Evolutionary conservation across 495 filamentous ascomycete species (phyloP).

Genomic region (Annulohypoxylon nitens): DNA sequence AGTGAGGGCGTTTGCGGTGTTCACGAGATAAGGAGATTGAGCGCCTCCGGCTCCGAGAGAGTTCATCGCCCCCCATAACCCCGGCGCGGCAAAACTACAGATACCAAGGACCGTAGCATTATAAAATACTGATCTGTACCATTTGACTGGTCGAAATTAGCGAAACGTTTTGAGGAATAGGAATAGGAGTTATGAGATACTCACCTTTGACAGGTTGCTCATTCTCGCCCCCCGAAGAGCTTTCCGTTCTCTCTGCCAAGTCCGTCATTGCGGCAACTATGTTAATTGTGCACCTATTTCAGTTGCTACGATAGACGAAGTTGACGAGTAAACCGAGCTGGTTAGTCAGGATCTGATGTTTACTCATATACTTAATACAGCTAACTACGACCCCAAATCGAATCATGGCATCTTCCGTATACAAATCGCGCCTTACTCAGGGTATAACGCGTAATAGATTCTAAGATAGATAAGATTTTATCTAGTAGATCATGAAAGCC

Average conservation of each 20-base stretch:
- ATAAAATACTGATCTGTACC: conserved; percentile 73
- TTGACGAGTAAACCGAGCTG: background rate
- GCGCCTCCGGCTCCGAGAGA: conserved; percentile 75
- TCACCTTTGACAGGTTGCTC: conserved; percentile 33
- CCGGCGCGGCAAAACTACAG: conserved; percentile 73
- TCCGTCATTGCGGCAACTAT: conserved; percentile 15
- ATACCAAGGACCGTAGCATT: conserved; percentile 73
- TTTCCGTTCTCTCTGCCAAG: conserved; percentile 7
- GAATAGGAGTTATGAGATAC: background rate
- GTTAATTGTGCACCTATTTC: background rate
- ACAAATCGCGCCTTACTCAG: conserved; percentile 35
- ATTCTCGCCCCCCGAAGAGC: background rate
- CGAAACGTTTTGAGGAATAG: background rate
- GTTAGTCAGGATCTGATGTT: background rate
- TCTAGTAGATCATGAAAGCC: background rate
- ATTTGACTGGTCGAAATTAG: conserved; percentile 63
- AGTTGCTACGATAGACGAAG: background rate
- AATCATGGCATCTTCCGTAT: conserved; percentile 9
- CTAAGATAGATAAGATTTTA: conserved; percentile 28
- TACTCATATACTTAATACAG: conserved; percentile 6
- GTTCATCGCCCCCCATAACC: conserved; percentile 79
- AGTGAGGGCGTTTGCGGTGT: conserved; percentile 75
- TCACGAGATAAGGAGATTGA: conserved; percentile 73
- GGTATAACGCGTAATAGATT: conserved; percentile 31
- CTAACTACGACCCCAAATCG: background rate